phyloP scores from a whole-genome alignment of 2,329 filamentous ascomycete species.

The Sphaerulina musiva region DNA sequence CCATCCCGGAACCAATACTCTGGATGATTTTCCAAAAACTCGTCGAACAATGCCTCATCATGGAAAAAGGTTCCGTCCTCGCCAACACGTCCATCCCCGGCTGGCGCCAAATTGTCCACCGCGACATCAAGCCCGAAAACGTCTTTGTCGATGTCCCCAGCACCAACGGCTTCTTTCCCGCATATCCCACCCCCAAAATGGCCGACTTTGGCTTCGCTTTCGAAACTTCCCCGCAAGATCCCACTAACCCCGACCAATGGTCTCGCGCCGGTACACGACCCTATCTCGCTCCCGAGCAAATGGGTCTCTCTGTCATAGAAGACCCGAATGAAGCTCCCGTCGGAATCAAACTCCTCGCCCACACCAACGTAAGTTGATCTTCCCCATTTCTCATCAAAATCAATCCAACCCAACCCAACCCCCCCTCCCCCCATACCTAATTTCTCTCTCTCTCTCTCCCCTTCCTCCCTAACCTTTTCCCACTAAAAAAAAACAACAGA shows the following conservation, averaged over 20 bases:
- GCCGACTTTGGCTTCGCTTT: slow-evolving; percentile 8
- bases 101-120: slow-evolving; percentile 47
- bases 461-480: too few relatives aligned
- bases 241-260: not conserved
- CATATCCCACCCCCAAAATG: slow-evolving; percentile 9
- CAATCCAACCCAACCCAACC: too few relatives aligned
- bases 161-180: not conserved
- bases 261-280: not conserved
- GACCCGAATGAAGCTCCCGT: too few relatives aligned
- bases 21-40: slow-evolving; percentile 15
- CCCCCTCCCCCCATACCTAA: too few relatives aligned
- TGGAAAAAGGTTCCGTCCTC: slow-evolving; percentile 8
- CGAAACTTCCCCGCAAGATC: not conserved
- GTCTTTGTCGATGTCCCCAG: slow-evolving; percentile 59
- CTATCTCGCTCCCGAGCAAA: not conserved
- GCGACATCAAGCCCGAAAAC: slow-evolving; percentile 96
- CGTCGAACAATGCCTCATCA: slow-evolving; percentile 15
- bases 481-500: too few relatives aligned
- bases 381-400: too few relatives aligned
- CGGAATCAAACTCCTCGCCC: too few relatives aligned
- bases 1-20: slow-evolving; percentile 17
- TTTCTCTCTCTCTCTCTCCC: too few relatives aligned
- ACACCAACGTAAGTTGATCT: too few relatives aligned
- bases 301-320: too few relatives aligned
- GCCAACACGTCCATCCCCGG: too few relatives aligned